phyloP scores from a whole-genome alignment of 345 rosid genomes.

The Populus ilicifolia region DNA sequence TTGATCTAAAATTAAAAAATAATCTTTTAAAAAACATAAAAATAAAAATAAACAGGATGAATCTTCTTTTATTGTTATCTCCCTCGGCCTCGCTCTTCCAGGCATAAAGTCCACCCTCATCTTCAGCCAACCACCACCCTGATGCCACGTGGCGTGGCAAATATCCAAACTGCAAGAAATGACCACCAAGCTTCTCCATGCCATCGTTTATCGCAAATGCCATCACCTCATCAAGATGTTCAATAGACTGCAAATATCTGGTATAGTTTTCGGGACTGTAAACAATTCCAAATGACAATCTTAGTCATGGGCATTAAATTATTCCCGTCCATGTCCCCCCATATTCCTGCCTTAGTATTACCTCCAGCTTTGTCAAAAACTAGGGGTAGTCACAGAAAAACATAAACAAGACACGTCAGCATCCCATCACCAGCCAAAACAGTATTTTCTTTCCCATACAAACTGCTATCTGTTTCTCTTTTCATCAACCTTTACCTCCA shows the following conservation, averaged over 20 bases:
- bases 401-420: conserved; percentile 33
- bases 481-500: conserved; percentile 30
- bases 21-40: too few relatives aligned
- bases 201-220: conserved; percentile 31
- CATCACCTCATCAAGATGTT: conserved; percentile 56
- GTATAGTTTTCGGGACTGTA: background rate
- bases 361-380: conserved; percentile 37
- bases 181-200: conserved; percentile 61
- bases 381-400: conserved; percentile 37
- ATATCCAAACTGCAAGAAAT: conserved; percentile 44
- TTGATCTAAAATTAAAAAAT: too few relatives aligned
- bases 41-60: too few relatives aligned
- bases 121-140: conserved; percentile 34
- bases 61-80: too few relatives aligned
- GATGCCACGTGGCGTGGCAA: conserved; percentile 45
- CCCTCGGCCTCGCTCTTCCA: background rate
- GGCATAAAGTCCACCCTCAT: conserved; percentile 35
- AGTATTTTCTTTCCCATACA: conserved; percentile 16
- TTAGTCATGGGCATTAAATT: background rate
- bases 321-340: conserved; percentile 13
- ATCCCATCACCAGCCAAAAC: conserved; percentile 25
- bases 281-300: background rate
- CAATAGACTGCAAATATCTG: conserved; percentile 5
- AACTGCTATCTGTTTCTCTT: conserved; percentile 42
- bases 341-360: conserved; percentile 12